A percentile compares a stretch with the other conserved stretches of the same genome.
Conservation (phyloP, 148 eudicot genomes). For the Camellia granthamiana region DNA sequence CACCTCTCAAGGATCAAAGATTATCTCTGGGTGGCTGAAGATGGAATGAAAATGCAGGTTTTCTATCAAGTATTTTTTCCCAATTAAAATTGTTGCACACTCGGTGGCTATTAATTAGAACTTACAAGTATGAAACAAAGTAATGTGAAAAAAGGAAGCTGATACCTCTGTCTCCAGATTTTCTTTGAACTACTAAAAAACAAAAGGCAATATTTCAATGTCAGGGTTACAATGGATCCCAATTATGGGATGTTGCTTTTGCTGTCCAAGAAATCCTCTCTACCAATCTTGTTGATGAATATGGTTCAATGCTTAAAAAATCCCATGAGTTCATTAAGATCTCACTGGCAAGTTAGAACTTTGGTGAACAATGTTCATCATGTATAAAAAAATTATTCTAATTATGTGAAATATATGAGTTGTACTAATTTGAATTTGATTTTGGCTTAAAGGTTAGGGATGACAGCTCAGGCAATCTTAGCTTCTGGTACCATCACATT, state of each 20-base stretch:
- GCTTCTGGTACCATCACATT: conserved; percentile 40
- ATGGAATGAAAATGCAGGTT: conserved; percentile 48
- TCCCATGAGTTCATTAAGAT: conserved; percentile 36
- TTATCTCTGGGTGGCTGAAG: conserved; percentile 49
- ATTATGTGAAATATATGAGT: not conserved
- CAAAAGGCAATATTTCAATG: not conserved
- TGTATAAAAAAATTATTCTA: not conserved
- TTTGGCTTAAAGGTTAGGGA: conserved; percentile 25
- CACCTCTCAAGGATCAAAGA: conserved; percentile 41
- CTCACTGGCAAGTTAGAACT: conserved; percentile 27
- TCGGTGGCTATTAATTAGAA: no score
- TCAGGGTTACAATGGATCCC: conserved; percentile 45
- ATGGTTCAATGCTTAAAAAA: conserved; percentile 31
- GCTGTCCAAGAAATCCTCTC: conserved; percentile 38
- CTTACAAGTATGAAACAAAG: not conserved
- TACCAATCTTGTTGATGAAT: conserved; percentile 34
- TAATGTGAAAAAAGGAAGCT: not conserved
- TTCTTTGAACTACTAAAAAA: not conserved
- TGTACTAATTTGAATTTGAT: not conserved
- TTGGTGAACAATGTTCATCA: not conserved
- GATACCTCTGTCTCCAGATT: not conserved
- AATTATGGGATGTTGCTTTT: conserved; percentile 42
- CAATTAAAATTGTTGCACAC: not conserved
- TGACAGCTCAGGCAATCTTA: conserved; percentile 24
- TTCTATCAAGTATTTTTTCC: not conserved